Conservation (phyloP, 768 basidiomycete genomes). For the Mycena rosella region DNA sequence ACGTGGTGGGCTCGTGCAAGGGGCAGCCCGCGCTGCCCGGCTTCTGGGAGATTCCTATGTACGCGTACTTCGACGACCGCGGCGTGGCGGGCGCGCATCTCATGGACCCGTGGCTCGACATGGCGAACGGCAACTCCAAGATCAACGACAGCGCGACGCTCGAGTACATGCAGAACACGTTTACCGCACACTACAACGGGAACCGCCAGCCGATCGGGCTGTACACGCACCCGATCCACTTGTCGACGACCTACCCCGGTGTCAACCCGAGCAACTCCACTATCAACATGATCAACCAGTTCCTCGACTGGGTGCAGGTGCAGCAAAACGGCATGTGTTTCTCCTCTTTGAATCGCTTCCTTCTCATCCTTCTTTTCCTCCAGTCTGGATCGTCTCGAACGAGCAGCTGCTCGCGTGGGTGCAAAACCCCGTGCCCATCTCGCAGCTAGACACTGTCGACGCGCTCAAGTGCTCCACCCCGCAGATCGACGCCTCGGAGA, state of each 20-base stretch:
- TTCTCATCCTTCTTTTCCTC: background rate
- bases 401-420: constrained; percentile 84
- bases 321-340: constrained; percentile 67
- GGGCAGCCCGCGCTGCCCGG: constrained; percentile 81
- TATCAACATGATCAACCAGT: constrained; percentile 82
- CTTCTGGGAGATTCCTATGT: constrained; percentile 91
- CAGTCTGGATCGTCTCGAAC: constrained; percentile 82
- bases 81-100: constrained; percentile 72
- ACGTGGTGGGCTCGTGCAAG: constrained; percentile 67
- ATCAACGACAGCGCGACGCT: constrained; percentile 75
- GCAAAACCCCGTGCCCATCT: constrained; percentile 72
- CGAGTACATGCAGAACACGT: constrained; percentile 79
- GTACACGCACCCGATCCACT: constrained; percentile 85
- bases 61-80: constrained; percentile 75
- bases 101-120: constrained; percentile 87
- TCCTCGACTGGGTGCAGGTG: constrained; percentile 85
- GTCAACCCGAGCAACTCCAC: constrained; percentile 62
- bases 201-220: constrained; percentile 86
- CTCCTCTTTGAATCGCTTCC: background rate
- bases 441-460: constrained; percentile 65
- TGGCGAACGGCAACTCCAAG: constrained; percentile 61
- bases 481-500: constrained; percentile 60
- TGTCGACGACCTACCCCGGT: constrained; percentile 70
- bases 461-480: constrained; percentile 77
- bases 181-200: constrained; percentile 78